Evolutionary conservation across 2,329 filamentous ascomycete genomes (phyloP), one percentile per base, ranked within the genome.

Genomic region (Sporothrix phasma): DNA sequence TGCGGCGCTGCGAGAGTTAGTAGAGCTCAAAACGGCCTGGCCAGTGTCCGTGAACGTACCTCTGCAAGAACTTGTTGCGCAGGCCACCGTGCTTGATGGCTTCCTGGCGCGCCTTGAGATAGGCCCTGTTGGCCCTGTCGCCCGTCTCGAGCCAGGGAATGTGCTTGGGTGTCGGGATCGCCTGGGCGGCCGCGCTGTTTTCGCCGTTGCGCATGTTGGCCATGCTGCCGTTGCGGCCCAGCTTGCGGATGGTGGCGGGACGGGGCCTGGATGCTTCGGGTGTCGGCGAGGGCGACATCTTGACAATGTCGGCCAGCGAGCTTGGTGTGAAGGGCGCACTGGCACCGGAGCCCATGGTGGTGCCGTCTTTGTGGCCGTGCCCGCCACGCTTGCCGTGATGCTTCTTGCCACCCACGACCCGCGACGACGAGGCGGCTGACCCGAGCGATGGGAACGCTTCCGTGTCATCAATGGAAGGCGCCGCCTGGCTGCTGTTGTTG

Each of bases 131-230:
- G 68, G 90, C 90, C 68, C 85, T 86, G 62, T 93, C 87, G 24
- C 94, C 94, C 2, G 94, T 97, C 75, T 97, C 93, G 3, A 97
- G 79, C 94, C 94, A 99, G 0, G 94, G 94, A 54, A 99, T 91
- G 70, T 97, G 89, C 72, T 94, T 91, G 10, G 94, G 94, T 64
- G 87, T 85, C 19, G 90, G 84, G 64, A 99, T 97, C 1, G 90
- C 87, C 73, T 90, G 87, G 17, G 92, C 89, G 34, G 91, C 87
- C 29, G 84, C 81, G 72, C 88, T 94, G 71, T 93, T 90, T 74
- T 96, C 90, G 22, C 86, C 84, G 67, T 82, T 84, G 62, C 84
- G 84, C 56, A 84, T 79, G 64, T 81, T 86, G 11, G 82, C 82
- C 47, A 85, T 82, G 73, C 84, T 89, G 66, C 86, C 86, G 68